Conservation (phyloP, 176 grass and related monocot genomes). For the Juncus effusus region DNA sequence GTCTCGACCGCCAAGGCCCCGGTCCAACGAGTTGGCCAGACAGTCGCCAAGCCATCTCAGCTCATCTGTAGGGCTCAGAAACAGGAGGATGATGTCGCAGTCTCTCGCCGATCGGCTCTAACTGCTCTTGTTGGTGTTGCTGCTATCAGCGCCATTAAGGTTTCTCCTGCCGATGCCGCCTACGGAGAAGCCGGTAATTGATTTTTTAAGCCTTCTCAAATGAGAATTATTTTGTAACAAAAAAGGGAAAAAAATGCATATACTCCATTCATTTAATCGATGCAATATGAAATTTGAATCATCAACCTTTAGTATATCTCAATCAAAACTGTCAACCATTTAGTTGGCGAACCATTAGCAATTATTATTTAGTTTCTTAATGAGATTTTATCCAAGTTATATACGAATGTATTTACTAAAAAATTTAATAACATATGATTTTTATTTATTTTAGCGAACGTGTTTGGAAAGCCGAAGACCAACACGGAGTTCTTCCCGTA, state of each 20-base stretch:
- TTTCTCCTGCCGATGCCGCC: conserved; percentile 65
- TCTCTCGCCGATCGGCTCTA: conserved; percentile 58
- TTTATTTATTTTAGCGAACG: conserved; percentile 44
- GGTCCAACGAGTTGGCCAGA: conserved; percentile 22
- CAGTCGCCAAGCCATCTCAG: conserved; percentile 27
- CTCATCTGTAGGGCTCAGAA: conserved; percentile 73
- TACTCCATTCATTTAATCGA: no score
- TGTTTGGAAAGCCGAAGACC: conserved; percentile 81
- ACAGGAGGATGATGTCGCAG: conserved; percentile 27
- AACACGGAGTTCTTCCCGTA: conserved; percentile 73
- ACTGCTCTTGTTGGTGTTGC: conserved; percentile 60
- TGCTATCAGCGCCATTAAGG: conserved; percentile 45
- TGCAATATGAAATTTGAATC: no score
- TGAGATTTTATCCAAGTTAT: no score
- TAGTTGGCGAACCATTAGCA: no score
- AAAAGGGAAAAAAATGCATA: not conserved
- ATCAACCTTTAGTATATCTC: no score
- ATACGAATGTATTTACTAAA: no score
- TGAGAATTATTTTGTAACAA: not conserved
- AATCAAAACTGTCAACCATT: no score
- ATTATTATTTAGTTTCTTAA: no score
- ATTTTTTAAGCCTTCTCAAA: not conserved
- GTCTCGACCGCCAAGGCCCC: conserved; percentile 38
- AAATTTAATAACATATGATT: no score
- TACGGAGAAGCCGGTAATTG: conserved; percentile 79